These are phyloP conservation scores for Pythium aquatile DNA, from an alignment of 352 stramenopile genomes.

Conservation along the genomic window DNA sequence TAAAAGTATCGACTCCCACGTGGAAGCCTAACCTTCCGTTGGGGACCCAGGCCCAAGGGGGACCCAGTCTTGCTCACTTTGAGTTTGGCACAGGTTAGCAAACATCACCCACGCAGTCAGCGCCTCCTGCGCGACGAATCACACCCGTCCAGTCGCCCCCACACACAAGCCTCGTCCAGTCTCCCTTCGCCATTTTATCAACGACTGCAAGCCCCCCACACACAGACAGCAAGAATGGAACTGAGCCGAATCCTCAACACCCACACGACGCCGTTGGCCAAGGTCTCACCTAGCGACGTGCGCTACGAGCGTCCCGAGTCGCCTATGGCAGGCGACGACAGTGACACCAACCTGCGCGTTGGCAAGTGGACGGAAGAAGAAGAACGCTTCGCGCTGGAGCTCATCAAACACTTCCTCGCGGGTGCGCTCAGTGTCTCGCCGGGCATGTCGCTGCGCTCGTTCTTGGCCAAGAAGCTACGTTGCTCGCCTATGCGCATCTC, in stretches of 20 bases:
- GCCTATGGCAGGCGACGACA: background rate
- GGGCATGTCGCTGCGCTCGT: conserved; percentile 30
- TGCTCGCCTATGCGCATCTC: conserved; percentile 39
- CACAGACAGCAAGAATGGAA: conserved; percentile 18
- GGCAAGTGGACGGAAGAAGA: conserved; percentile 41
- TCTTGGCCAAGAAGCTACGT: conserved; percentile 32
- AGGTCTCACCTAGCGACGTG: background rate
- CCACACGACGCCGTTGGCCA: background rate
- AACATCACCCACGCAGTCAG: background rate
- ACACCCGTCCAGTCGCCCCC: background rate
- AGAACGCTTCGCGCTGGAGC: conserved; percentile 29
- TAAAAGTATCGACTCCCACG: background rate
- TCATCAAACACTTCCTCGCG: conserved; percentile 30
- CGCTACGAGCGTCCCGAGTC: background rate
- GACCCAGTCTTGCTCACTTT: background rate
- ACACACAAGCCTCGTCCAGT: background rate
- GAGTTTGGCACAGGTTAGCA: conserved; percentile 1
- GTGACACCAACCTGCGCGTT: conserved; percentile 21
- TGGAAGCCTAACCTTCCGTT: background rate
- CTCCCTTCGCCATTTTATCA: conserved; percentile 8
- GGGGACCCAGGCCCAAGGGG: background rate
- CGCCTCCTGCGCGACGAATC: background rate
- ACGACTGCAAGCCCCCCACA: background rate
- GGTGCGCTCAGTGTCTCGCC: conserved; percentile 22
- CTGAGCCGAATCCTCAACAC: conserved; percentile 30